Base-by-base conservation (phyloP, 768 basidiomycete species). In the Tulasnella sp. region DNA sequence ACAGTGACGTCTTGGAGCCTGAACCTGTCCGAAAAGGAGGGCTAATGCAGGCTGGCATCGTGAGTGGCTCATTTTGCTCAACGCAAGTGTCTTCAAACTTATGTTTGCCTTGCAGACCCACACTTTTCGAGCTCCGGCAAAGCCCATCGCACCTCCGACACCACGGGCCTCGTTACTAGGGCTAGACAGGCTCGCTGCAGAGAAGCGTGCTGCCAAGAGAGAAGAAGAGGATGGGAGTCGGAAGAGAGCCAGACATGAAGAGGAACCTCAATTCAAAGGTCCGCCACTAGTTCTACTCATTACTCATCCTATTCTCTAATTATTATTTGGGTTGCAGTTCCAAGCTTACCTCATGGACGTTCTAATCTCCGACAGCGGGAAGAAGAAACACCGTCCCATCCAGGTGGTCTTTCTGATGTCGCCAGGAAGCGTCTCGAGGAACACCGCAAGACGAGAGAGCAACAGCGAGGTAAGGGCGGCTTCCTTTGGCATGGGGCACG, bases 361-460 rank as follows among this genome's bases (percentile, higher is more conserved):
- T 85, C 87, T n/a, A 91, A 92, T 83, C 83, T 88, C 2, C 89
- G 97, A 7, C 91, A 93, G 80, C 87, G 93, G 80, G 94, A 91
- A 0, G 93, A 93, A 82, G 97, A 98, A 82, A 99, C 97, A 0
- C 97, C 97, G 0, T 97, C 97, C 27, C 94, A 97, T 84, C 92
- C 94, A 3, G 93, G 94, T 48, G 97, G 97, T 21, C 86, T 99
- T 27, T 94, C 95, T 0, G 93, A 94, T 38, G 86, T 87, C 0
- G 95, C 92, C 19, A 87, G 92, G 27, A 87, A 88, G 81, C 86
- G 89, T 80, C 85, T 98, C 39, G 95, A 96, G 79, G 96, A 97
- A 81, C 86, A 95, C 82, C 88, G 93, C 79, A 88, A 88, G 80
- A 90, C 88, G 79, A 87, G 90, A 80, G 94, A 96, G 40, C 91